Base-by-base conservation (phyloP, 139 green algal species). In the Auxenochlorella pyrenoidosa region DNA sequence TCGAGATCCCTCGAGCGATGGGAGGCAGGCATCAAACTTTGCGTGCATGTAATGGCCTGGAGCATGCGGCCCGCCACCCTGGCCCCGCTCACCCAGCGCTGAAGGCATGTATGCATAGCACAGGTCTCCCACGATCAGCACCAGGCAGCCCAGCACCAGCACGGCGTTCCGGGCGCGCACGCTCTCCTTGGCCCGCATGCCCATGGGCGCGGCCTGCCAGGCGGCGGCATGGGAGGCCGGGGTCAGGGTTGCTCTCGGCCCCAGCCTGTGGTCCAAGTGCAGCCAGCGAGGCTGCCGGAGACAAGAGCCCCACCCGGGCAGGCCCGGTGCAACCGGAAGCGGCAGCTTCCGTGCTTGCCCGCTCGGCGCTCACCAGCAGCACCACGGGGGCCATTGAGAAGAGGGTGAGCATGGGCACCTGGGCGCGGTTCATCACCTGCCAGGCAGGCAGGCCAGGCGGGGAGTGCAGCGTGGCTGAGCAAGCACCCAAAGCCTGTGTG, bases 361-460 rank as follows among this genome's bases (percentile, higher is more conserved):
- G 15, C 18, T 63, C 54, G 18, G 18, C 22, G 15, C 80, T 63
- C 40, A 85, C 80, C 73, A 97, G 91, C 24, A 95, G 28, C 36
- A 94, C 92, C 86, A 96, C 94, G 2, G 88, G 88, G 18, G 96
- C 76, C 89, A 95, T 96, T 75, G 95, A 96, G 78, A 94, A 87
- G 19, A 93, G 88, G 28, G 88, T 95, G 5, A 98, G 84, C 83
- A 95, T 89, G 59, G 95, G 94, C 63, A 98, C 88, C 86, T 91
- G 83, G 22, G 86, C 83, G 82, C 93, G 94, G 63, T 93, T 81
- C 93, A 98, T 95, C 8, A 89, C 82, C 82, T 86, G 82, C 75
- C 19, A 38, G 43, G 75, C 0, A 12, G 40, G 41, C 28, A 81
- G 75, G 38, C 3, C 65, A 70, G 60, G 5, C 36, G 65, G 30